A percentile compares a stretch with the other conserved stretches of the same genome.
These are phyloP conservation scores for Terana coerulea DNA, from an alignment of 768 basidiomycete species.

Conservation along the genomic window DNA sequence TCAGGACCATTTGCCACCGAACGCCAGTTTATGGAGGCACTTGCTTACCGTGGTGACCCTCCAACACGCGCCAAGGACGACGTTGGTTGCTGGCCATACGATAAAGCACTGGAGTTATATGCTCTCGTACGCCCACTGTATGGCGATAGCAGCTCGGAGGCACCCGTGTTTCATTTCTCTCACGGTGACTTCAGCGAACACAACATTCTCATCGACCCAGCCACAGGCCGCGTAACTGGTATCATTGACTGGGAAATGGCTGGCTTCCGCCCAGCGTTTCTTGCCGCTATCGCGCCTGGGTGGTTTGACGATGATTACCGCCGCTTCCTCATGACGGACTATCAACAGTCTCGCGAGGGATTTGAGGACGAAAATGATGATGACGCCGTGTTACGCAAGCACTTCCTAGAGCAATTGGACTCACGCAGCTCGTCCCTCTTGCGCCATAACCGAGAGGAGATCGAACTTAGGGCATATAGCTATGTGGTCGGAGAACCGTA, in stretches of 20 bases:
- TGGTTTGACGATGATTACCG: background rate
- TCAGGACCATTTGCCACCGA: background rate
- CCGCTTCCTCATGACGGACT: background rate
- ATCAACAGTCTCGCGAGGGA: background rate
- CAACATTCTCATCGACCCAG: background rate
- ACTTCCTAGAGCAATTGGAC: background rate
- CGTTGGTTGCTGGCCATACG: background rate
- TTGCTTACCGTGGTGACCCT: background rate
- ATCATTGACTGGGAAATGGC: slow-evolving; percentile 5
- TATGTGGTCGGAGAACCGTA: background rate
- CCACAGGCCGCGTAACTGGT: background rate
- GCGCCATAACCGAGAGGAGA: background rate
- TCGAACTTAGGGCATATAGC: background rate
- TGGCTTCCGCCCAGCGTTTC: background rate
- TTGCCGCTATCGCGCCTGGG: background rate
- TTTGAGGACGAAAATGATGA: background rate
- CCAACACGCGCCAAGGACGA: background rate
- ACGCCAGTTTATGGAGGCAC: background rate
- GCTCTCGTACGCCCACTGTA: background rate
- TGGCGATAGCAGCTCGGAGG: background rate
- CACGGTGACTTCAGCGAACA: background rate
- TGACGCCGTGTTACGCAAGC: background rate
- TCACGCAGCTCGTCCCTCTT: background rate
- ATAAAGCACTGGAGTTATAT: background rate
- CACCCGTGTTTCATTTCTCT: slow-evolving; percentile 2